Evolutionary conservation across 2,329 filamentous ascomycete species (phyloP).

Genomic region (Phyllosticta capitalensis): DNA sequence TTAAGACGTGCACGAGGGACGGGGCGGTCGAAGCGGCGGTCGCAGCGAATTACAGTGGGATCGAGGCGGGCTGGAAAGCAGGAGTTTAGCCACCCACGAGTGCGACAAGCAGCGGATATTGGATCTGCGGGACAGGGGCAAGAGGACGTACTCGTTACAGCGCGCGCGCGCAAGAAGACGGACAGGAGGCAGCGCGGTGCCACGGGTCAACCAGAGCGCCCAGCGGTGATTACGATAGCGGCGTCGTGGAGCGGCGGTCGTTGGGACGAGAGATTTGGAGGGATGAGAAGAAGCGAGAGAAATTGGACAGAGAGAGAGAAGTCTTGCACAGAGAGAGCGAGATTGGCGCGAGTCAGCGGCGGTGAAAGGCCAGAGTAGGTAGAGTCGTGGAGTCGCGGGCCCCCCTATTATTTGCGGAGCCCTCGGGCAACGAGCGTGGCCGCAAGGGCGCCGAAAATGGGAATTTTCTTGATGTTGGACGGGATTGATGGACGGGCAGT

Average conservation of each 20-base stretch:
- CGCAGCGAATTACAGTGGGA: slow-evolving; percentile 9
- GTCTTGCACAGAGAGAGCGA: background rate
- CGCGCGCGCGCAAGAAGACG: background rate
- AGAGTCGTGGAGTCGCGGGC: slow-evolving; percentile 4
- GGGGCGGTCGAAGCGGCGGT: slow-evolving; percentile 15
- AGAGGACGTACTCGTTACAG: slow-evolving; percentile 8
- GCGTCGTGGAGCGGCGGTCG: background rate
- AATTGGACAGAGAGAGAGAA: background rate
- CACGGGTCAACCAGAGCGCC: slow-evolving; percentile 9
- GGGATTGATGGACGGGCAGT: no score
- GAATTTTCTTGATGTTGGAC: no score
- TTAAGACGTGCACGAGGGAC: slow-evolving; percentile 18
- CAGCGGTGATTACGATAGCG: background rate
- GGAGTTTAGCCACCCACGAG: slow-evolving; percentile 12
- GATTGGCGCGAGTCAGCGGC: slow-evolving; percentile 8
- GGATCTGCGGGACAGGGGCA: slow-evolving; percentile 8
- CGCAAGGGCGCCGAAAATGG: no score
- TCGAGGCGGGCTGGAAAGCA: slow-evolving; percentile 8
- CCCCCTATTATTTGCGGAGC: slow-evolving; percentile 1
- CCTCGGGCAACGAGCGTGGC: no score
- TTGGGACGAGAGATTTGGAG: background rate
- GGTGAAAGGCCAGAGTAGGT: no score
- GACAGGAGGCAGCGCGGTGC: background rate
- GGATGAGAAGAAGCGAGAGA: slow-evolving; percentile 9
- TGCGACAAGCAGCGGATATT: slow-evolving; percentile 8